These are phyloP conservation scores for Xanthoceras sorbifolium DNA, from an alignment of 345 rosid species.

Conservation along the genomic window DNA sequence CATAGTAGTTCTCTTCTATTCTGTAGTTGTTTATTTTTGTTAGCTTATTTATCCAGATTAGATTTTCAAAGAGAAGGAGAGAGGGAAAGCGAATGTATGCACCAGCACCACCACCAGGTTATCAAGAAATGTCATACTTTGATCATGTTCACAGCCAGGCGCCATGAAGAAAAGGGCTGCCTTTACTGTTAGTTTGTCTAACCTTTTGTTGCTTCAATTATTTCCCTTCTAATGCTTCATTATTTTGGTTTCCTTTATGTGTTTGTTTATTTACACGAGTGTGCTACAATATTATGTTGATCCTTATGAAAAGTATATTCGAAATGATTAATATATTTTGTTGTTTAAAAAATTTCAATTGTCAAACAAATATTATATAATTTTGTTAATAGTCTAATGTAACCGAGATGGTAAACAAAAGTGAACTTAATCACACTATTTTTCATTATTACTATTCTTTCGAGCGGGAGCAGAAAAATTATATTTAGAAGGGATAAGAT, in stretches of 20 bases:
- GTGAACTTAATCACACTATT: too few relatives aligned
- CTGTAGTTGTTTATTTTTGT: not conserved
- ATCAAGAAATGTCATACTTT: slow-evolving; percentile 29
- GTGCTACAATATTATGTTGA: not conserved
- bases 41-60: not conserved
- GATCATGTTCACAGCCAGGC: slow-evolving; percentile 34
- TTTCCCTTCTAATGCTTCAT: not conserved
- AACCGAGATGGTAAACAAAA: too few relatives aligned
- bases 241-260: not conserved
- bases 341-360: too few relatives aligned
- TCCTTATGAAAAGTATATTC: not conserved
- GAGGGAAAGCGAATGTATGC: slow-evolving; percentile 29
- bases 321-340: too few relatives aligned
- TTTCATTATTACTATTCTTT: too few relatives aligned
- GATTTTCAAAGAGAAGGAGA: not conserved
- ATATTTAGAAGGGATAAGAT: too few relatives aligned
- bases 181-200: slow-evolving; percentile 39
- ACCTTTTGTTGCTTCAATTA: not conserved
- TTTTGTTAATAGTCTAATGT: too few relatives aligned
- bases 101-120: slow-evolving; percentile 27
- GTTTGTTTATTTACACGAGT: not conserved
- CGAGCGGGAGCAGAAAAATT: too few relatives aligned
- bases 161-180: slow-evolving; percentile 36
- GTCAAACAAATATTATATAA: too few relatives aligned
- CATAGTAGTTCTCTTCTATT: not conserved